Conservation (phyloP, 192 early-diverging fungal species). For the Nowakowskiella sp. region DNA sequence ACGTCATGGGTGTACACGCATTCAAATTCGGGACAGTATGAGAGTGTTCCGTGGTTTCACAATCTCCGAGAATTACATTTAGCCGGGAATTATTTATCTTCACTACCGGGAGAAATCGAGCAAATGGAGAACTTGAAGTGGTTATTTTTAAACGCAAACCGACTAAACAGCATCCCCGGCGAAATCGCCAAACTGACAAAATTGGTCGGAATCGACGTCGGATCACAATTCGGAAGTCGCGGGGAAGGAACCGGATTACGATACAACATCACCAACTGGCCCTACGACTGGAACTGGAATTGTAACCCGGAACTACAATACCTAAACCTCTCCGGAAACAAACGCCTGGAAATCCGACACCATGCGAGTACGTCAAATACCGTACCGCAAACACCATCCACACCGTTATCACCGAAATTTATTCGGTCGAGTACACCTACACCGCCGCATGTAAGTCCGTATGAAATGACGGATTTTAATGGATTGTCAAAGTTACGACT, state of each 20-base stretch:
- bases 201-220: conserved; percentile 72
- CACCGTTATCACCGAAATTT: conserved; percentile 23
- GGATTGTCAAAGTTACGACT: conserved; percentile 68
- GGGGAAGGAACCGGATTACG: conserved; percentile 51
- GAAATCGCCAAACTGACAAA: conserved; percentile 82
- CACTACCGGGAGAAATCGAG: conserved; percentile 77
- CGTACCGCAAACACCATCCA: conserved; percentile 18
- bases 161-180: conserved; percentile 79
- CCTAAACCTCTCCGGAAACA: conserved; percentile 85
- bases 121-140: conserved; percentile 57
- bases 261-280: conserved; percentile 93
- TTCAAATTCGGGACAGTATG: no score
- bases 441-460: conserved; percentile 17
- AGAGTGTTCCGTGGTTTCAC: conserved; percentile 50
- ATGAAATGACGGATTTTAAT: conserved; percentile 67
- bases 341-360: conserved; percentile 76
- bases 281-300: conserved; percentile 96
- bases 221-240: conserved; percentile 59
- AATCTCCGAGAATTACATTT: conserved; percentile 71
- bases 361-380: conserved; percentile 16
- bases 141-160: conserved; percentile 86
- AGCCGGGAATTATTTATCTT: conserved; percentile 74
- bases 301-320: conserved; percentile 86
- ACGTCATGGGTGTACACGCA: conserved; percentile 61
- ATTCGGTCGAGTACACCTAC: conserved; percentile 18